A percentile compares a stretch with the other conserved stretches of the same genome.
Conservation (phyloP, 768 basidiomycete species). For the Macrolepiota albuminosa region DNA sequence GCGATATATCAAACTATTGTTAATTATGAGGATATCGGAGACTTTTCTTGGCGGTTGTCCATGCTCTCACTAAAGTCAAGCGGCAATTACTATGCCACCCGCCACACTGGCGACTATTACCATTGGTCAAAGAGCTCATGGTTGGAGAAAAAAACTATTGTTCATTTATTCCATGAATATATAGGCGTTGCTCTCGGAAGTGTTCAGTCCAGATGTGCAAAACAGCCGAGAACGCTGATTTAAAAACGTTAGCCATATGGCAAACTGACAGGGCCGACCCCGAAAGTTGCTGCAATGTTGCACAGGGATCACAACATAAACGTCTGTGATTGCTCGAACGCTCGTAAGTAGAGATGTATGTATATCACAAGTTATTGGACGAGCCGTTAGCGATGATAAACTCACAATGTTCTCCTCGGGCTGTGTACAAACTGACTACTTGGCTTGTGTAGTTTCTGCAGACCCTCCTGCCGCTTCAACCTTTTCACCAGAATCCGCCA, state of each 20-base stretch:
- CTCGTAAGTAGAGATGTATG: no score
- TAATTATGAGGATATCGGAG: neutral
- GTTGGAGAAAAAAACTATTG: neutral
- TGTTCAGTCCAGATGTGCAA: no score
- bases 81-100: conserved; percentile 53
- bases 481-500: neutral
- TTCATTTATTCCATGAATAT: neutral
- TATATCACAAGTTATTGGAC: neutral
- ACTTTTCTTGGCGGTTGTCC: conserved; percentile 37
- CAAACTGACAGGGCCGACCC: no score
- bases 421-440: neutral
- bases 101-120: conserved; percentile 34
- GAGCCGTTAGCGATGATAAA: neutral
- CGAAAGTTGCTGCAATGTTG: no score
- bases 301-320: no score
- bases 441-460: neutral
- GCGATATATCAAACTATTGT: conserved; percentile 37
- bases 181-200: neutral
- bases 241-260: neutral
- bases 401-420: no score
- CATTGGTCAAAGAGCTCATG: neutral
- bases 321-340: no score
- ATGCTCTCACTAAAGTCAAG: conserved; percentile 68
- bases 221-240: neutral
- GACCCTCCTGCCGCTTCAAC: neutral